Evolutionary conservation across 23 red algal species (phyloP).

Genomic region (Gracilaria caudata): DNA sequence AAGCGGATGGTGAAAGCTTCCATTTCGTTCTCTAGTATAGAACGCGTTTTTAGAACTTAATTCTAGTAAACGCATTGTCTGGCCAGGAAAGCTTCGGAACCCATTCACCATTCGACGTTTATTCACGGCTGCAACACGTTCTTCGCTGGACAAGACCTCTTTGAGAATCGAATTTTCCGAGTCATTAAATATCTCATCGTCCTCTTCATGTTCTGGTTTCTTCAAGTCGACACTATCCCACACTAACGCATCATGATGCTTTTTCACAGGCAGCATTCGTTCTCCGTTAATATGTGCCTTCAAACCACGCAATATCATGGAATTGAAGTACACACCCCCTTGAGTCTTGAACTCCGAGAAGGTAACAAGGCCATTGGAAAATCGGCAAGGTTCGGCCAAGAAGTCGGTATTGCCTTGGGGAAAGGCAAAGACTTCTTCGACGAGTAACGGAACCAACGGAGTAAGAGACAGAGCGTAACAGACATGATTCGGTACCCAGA

Average conservation of each 20-base stretch:
- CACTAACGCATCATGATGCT: background rate
- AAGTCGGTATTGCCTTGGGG: conserved; percentile 7
- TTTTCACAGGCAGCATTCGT: background rate
- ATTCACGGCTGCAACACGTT: background rate
- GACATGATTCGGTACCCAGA: conserved; percentile 30
- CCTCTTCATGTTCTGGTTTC: conserved; percentile 10
- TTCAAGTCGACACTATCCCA: conserved; percentile 40
- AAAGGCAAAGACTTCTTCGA: conserved; percentile 27
- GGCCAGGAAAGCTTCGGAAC: conserved; percentile 16
- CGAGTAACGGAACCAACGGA: conserved; percentile 28
- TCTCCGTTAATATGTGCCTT: background rate
- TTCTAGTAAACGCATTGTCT: conserved; percentile 11
- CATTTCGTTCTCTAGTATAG: background rate
- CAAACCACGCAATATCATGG: conserved; percentile 12
- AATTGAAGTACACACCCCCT: conserved; percentile 1
- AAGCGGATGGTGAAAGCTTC: background rate
- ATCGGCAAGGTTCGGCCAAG: background rate
- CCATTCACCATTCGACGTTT: conserved; percentile 33
- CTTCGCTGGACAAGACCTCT: background rate
- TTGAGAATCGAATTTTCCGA: background rate
- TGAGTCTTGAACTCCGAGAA: conserved; percentile 33
- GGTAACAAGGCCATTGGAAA: conserved; percentile 4
- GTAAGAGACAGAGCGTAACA: conserved; percentile 19
- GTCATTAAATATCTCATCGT: background rate
- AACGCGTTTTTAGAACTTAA: background rate